Evolutionary conservation across 768 basidiomycete species (phyloP), one percentile per base, ranked within the genome.

Genomic region (Russula virescens): DNA sequence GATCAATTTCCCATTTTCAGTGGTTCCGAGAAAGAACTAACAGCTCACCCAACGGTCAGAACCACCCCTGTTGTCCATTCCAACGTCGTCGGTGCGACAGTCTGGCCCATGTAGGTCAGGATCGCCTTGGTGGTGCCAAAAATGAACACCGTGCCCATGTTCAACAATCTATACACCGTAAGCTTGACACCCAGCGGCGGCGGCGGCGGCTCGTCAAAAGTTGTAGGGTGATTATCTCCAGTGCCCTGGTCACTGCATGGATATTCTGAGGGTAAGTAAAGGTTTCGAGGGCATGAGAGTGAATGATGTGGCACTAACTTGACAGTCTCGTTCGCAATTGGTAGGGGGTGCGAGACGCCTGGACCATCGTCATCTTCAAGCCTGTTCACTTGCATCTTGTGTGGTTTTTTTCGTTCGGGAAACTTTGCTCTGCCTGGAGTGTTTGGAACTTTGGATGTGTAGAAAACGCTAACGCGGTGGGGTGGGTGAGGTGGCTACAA

Each of bases 151-250:
- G 31, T 26, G 51, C 23, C 48, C 51, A 54, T 63, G 23, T 58
- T 63, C 50, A 63, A 25, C 4, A 58, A 7, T 13, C 51, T 52
- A 38, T 58, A 63, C 7, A 31, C 45, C 18, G 62, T 63, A 4
- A 58, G 57, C 7, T 58, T 48, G 51, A 58, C 52, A 11, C 62
- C 62, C 5, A 63, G 51, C 21, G 50, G 56, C 6, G 51, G 57
- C 6, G 51, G 57, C 1, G 10, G 51, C 3, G 2, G 3, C 23
- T 21, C 21, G 16, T 57, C 48, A 19, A 19, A 6, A 38, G 28
- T 43, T 18, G 18, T 10, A 11, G 26, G 21, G 9, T 11, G 31
- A 16, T 11, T 23, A 13, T 50, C 5, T n/a, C 40, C 46, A 2
- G 16, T 2, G 11, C n/a, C 40, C 18, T 38, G 40, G 25, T 46